Base-by-base conservation (phyloP, 345 rosid species). In the Geranium rotundifolium region DNA sequence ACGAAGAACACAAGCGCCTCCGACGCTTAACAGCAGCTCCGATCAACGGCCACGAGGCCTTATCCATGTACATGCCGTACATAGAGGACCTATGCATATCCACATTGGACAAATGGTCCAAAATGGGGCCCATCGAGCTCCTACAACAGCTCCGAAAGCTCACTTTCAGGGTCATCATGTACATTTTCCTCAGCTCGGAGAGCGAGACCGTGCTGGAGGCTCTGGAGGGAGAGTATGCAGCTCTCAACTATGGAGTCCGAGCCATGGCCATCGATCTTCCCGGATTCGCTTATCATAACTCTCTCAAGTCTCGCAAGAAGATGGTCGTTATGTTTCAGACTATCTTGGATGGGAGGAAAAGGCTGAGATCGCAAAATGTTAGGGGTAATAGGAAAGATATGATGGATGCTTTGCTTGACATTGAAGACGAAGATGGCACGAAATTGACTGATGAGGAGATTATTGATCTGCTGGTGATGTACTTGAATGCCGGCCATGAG, bases 231-330 rank as follows among this genome's bases (percentile, higher is more conserved):
- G 62, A 69, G 41, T 72, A 71, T 19, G 69, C 75, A 2, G 55
- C 67, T 1, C 69, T 75, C 12, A 74, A 56, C 65, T 64, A 71
- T 62, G 85, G 87, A 27, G 71, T 82, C 17, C 60, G 81, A 65
- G 79, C 85, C 19, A 76, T 82, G 81, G 81, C 81, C 0, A 54
- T 85, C 61, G 79, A 81, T 67, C 60, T 85, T 63, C 88, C 88
- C 3, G 84, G 90, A 1, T 85, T 81, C 61, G 80, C 79, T 56
- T 85, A 79, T 69, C 70, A 82, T 68, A 68, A 52, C 60, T 84
- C 88, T 18, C 71, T 81, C 62, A 85, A 77, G 87, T 83, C 83
- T 0, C 81, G 80, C 65, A 82, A 70, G 55, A 65, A 54, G 12
- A 75, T 85, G 31, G 87, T 76, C 27, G 74, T 68, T 46, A 56